Evolutionary conservation across 2,329 filamentous ascomycete genomes (phyloP).

Genomic region (Xylaria multiplex): DNA sequence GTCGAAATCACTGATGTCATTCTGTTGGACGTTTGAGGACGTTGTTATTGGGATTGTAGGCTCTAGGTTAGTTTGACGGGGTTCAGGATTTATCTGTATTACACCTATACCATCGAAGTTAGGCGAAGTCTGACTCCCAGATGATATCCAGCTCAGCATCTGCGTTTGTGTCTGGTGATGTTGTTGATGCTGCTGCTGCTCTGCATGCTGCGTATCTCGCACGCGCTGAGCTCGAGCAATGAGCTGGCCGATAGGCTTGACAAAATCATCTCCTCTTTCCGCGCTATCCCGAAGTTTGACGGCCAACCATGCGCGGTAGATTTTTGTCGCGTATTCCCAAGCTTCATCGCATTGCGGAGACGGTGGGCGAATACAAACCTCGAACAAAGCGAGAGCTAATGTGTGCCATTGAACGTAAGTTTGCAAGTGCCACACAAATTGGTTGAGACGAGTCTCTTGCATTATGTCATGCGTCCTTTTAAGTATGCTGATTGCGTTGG

Average conservation of each 20-base stretch:
- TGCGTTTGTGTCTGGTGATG: slow-evolving; percentile 9
- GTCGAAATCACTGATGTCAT: slow-evolving; percentile 23
- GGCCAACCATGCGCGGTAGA: slow-evolving; percentile 34
- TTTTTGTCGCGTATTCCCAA: slow-evolving; percentile 28
- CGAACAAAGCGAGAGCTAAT: slow-evolving; percentile 33
- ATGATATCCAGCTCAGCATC: background rate
- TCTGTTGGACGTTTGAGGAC: slow-evolving; percentile 3
- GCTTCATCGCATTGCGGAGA: slow-evolving; percentile 34
- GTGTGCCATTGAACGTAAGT: slow-evolving; percentile 37
- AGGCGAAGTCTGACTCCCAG: background rate
- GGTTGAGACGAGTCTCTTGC: slow-evolving; percentile 28
- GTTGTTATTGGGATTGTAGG: background rate
- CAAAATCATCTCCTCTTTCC: slow-evolving; percentile 34
- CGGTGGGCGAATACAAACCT: slow-evolving; percentile 37
- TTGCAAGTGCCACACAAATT: slow-evolving; percentile 34
- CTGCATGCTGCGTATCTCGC: slow-evolving; percentile 26
- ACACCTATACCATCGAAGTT: slow-evolving; percentile 7
- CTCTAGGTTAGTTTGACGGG: slow-evolving; percentile 6
- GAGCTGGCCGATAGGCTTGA: slow-evolving; percentile 35
- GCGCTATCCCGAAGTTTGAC: slow-evolving; percentile 31
- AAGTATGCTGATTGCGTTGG: slow-evolving; percentile 15
- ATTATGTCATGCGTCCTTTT: slow-evolving; percentile 32
- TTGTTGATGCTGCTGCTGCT: slow-evolving; percentile 13
- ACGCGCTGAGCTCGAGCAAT: slow-evolving; percentile 32
- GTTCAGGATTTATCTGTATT: background rate